Percentiles rank a stretch among this genome's conserved stretches.
Evolutionary conservation across 495 filamentous ascomycete genomes (phyloP).

Genomic region (Xylaria sp.): DNA sequence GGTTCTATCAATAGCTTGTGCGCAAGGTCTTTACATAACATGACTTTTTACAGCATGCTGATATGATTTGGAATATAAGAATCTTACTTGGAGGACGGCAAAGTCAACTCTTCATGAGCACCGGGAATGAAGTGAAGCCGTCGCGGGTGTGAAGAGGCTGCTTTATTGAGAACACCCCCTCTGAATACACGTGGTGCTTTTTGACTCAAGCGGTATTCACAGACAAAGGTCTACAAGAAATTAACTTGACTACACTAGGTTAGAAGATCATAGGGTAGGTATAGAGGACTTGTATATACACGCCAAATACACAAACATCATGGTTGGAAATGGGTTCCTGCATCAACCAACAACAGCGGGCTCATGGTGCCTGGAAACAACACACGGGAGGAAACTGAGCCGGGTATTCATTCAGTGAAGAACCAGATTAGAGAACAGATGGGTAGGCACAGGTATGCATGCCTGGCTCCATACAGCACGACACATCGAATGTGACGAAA

Average conservation of each 20-base stretch:
- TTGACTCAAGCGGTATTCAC: background rate
- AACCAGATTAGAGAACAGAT: background rate
- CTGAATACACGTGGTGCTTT: background rate
- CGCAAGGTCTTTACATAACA: background rate
- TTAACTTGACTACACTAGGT: background rate
- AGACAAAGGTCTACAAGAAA: background rate
- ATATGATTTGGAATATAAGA: background rate
- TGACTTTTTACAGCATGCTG: background rate
- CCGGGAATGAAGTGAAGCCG: background rate
- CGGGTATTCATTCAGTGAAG: background rate
- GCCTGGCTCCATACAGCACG: background rate
- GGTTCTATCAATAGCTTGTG: background rate
- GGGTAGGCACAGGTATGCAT: background rate
- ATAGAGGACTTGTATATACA: background rate
- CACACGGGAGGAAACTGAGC: background rate
- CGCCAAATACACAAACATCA: background rate
- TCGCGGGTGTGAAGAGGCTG: background rate
- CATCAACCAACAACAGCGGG: background rate
- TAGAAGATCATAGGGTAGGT: background rate
- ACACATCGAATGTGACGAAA: slow-evolving; percentile 3
- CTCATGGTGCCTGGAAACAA: background rate
- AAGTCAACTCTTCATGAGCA: background rate
- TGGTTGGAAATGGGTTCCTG: background rate
- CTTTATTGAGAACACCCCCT: background rate
- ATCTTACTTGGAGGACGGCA: background rate